Percentiles rank a stretch among this genome's conserved stretches.
These are phyloP conservation scores for Lipomyces kockii DNA, from an alignment of 805 yeast genomes.

Conservation along the genomic window DNA sequence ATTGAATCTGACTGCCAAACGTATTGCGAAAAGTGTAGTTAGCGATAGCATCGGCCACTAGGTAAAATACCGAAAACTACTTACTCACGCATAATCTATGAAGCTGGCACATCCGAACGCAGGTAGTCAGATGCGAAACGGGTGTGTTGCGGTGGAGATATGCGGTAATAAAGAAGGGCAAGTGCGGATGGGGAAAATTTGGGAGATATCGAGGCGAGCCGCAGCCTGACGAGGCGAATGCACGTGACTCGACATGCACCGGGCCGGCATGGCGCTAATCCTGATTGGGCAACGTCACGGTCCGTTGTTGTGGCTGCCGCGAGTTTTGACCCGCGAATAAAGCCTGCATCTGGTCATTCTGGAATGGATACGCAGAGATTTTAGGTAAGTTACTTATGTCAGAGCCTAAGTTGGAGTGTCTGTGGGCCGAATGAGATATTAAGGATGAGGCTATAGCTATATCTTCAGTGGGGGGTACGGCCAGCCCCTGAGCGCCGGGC, in stretches of 20 bases:
- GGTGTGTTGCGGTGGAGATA: background rate
- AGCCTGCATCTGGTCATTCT: background rate
- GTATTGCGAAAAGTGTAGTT: background rate
- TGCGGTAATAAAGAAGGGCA: background rate
- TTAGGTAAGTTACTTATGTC: background rate
- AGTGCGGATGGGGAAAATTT: constrained; percentile 3
- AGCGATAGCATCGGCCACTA: background rate
- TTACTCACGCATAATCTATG: background rate
- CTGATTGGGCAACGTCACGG: background rate
- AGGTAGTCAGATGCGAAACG: background rate
- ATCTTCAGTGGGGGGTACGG: no score
- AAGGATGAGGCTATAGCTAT: background rate
- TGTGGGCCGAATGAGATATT: background rate
- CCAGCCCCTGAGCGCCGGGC: background rate
- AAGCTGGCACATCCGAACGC: background rate
- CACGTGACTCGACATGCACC: constrained; percentile 5
- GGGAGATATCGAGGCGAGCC: background rate
- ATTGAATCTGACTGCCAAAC: background rate
- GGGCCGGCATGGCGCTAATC: constrained; percentile 2
- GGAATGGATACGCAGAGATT: background rate
- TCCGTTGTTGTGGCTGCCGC: background rate
- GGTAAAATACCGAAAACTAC: background rate
- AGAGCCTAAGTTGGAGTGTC: background rate
- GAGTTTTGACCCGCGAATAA: background rate
- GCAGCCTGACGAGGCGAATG: constrained; percentile 6